Evolutionary conservation across 371 early-diverging fungal genomes (phyloP).

Genomic region (Mucor plumbeus): DNA sequence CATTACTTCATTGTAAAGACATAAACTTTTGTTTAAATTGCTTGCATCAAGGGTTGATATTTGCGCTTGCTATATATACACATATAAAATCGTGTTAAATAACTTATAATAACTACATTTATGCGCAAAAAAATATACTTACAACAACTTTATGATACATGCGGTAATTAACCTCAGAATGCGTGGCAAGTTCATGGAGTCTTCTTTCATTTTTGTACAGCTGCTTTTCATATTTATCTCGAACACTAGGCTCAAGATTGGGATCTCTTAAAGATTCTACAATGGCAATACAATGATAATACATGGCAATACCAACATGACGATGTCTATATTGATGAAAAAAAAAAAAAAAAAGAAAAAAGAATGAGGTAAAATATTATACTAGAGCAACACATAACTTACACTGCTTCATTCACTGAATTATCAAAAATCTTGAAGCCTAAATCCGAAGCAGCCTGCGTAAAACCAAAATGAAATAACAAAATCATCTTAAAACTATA

Average conservation of each 20-base stretch:
- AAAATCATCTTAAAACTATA: constrained; percentile 48
- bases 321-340: constrained; percentile 32
- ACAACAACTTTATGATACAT: constrained; percentile 49
- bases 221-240: constrained; percentile 29
- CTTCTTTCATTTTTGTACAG: constrained; percentile 28
- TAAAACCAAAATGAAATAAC: constrained; percentile 49
- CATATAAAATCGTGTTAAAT: neutral
- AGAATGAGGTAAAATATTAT: neutral
- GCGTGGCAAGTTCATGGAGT: constrained; percentile 34
- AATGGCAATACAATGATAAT: constrained; percentile 44
- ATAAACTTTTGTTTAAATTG: constrained; percentile 14
- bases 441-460: constrained; percentile 39
- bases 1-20: constrained; percentile 38
- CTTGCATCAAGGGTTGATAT: constrained; percentile 27
- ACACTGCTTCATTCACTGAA: constrained; percentile 36
- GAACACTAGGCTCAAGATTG: constrained; percentile 22
- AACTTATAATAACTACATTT: neutral
- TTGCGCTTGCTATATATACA: constrained; percentile 36
- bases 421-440: constrained; percentile 44
- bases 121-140: constrained; percentile 2
- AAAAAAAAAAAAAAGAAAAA: neutral
- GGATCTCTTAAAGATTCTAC: constrained; percentile 39
- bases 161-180: constrained; percentile 42
- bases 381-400: neutral
- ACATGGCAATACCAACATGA: constrained; percentile 48